Evolutionary conservation across 2,329 filamentous ascomycete species (phyloP).

Genomic region (Mollisiaceae sp.): DNA sequence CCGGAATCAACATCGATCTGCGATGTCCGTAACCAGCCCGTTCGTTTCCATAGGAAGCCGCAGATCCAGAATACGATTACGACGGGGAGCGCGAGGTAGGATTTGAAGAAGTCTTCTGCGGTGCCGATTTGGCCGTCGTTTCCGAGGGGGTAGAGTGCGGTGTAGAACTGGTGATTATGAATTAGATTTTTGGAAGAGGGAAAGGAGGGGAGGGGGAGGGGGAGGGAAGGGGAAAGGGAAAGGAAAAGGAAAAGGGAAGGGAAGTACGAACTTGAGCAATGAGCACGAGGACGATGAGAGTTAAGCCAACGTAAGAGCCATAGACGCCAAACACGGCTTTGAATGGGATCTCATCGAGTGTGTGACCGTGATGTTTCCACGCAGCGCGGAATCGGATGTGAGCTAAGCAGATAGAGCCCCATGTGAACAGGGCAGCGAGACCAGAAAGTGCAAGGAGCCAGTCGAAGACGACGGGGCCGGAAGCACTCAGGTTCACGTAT

Average conservation of each 20-base stretch:
- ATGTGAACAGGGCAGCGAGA: conserved; percentile 74
- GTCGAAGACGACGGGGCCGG: conserved; percentile 56
- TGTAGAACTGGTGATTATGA: conserved; percentile 48
- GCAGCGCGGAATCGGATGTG: conserved; percentile 69
- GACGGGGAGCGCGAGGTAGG: conserved; percentile 58
- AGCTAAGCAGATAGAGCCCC: conserved; percentile 68
- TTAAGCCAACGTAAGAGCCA: conserved; percentile 70
- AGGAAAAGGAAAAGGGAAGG: background rate
- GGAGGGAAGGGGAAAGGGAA: too few species aligned
- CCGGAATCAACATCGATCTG: conserved; percentile 72
- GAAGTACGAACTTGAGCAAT: conserved; percentile 51
- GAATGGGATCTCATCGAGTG: conserved; percentile 53
- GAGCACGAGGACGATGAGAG: conserved; percentile 69
- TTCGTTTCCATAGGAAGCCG: conserved; percentile 69
- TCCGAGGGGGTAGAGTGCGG: conserved; percentile 59
- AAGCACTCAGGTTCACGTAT: conserved; percentile 56
- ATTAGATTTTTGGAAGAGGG: background rate
- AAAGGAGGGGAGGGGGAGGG: too few species aligned
- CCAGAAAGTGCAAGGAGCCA: conserved; percentile 74
- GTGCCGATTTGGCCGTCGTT: conserved; percentile 55
- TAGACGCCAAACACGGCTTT: conserved; percentile 57
- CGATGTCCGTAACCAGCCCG: conserved; percentile 60
- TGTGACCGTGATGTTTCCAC: conserved; percentile 63
- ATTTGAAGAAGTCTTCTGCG: conserved; percentile 58
- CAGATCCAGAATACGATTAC: conserved; percentile 58